These are phyloP conservation scores for Galerina sulciceps DNA, from an alignment of 768 basidiomycete genomes.

Conservation along the genomic window DNA sequence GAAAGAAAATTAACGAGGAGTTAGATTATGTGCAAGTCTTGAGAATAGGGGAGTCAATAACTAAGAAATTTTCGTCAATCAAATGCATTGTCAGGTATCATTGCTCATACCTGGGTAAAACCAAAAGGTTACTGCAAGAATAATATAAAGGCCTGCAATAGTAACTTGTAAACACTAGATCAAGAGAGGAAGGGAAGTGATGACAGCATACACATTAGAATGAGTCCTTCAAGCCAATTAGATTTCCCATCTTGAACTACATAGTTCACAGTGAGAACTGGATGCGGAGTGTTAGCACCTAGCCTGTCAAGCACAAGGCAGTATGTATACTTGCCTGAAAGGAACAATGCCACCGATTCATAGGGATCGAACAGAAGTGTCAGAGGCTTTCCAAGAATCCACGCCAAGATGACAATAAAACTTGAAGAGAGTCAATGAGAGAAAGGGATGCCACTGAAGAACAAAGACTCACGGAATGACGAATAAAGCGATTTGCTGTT, in stretches of 20 bases:
- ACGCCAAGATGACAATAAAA: constrained; percentile 76
- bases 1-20: constrained; percentile 1
- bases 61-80: constrained; percentile 16
- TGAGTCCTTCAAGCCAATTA: constrained; percentile 82
- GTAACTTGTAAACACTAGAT: not conserved
- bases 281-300: not conserved
- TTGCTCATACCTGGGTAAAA: constrained; percentile 49
- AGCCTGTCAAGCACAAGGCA: not conserved
- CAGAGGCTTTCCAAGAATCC: constrained; percentile 81
- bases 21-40: constrained; percentile 22
- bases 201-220: constrained; percentile 41
- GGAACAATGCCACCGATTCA: constrained; percentile 69
- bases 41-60: constrained; percentile 36
- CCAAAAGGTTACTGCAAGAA: constrained; percentile 74
- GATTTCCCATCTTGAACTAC: constrained; percentile 82
- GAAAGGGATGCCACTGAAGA: not conserved
- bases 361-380: constrained; percentile 89
- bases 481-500: constrained; percentile 81
- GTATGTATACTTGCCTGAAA: constrained; percentile 36
- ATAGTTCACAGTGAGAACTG: constrained; percentile 84
- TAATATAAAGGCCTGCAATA: constrained; percentile 64
- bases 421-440: constrained; percentile 31
- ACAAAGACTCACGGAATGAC: constrained; percentile 69
- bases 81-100: not conserved
- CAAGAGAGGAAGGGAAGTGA: not conserved